These are phyloP conservation scores for Penicillium paradoxum DNA, from an alignment of 495 filamentous ascomycete genomes.

Conservation along the genomic window DNA sequence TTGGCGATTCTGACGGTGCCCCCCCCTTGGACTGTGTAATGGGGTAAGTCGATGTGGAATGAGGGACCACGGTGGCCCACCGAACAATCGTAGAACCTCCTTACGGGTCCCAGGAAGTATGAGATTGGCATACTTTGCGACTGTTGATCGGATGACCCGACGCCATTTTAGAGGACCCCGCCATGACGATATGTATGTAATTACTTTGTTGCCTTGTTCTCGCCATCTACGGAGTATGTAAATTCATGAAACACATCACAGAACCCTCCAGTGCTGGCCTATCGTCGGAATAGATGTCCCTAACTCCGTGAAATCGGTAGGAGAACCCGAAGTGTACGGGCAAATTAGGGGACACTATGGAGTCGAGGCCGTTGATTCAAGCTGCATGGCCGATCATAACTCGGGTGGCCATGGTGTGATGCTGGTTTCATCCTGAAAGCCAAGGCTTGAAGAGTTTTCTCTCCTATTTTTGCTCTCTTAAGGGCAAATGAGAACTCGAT, in stretches of 20 bases:
- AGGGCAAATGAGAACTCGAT: neutral
- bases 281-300: too few species aligned
- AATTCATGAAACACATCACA: neutral
- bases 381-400: conserved; percentile 22
- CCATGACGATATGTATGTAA: conserved; percentile 1
- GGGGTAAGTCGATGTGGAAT: neutral
- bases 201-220: too few species aligned
- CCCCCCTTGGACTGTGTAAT: conserved; percentile 18
- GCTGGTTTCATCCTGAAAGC: neutral
- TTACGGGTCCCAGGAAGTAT: neutral
- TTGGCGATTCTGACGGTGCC: neutral
- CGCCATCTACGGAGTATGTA: too few species aligned
- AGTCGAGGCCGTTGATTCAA: conserved; percentile 9
- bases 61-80: conserved; percentile 4
- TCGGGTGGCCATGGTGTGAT: conserved; percentile 16
- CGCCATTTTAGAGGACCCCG: neutral
- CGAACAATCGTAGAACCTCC: conserved; percentile 7
- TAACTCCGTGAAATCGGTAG: conserved; percentile 14
- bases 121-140: neutral
- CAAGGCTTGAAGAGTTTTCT: conserved; percentile 6
- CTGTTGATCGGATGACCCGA: conserved; percentile 4
- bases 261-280: too few species aligned
- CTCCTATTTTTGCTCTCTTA: neutral
- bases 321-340: conserved; percentile 15
- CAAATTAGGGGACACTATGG: conserved; percentile 21